These are phyloP conservation scores for Macrolepiota dolichaula DNA, from an alignment of 768 basidiomycete species.

Conservation along the genomic window DNA sequence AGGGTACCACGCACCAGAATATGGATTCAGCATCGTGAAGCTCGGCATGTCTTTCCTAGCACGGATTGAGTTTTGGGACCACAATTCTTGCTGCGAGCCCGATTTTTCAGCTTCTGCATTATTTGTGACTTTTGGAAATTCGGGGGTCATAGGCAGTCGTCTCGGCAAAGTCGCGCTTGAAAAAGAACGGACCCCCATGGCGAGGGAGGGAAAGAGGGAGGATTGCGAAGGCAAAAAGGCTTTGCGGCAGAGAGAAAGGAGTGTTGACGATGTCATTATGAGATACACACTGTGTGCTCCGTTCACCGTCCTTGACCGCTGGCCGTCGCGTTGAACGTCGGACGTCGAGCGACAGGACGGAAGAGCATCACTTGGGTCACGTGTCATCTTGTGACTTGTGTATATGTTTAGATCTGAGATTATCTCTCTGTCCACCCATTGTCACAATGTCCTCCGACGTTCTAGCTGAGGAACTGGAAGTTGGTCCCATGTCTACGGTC, in stretches of 20 bases:
- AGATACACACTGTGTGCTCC: neutral
- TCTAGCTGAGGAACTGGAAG: slow-evolving; percentile 90
- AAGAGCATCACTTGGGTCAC: slow-evolving; percentile 1
- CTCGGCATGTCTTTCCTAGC: slow-evolving; percentile 19
- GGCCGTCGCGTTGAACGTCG: no score
- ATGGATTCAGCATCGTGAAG: slow-evolving; percentile 43
- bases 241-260: slow-evolving; percentile 4
- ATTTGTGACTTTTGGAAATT: neutral
- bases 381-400: neutral
- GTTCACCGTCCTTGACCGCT: neutral
- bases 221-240: neutral
- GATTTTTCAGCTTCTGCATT: neutral
- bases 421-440: slow-evolving; percentile 3
- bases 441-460: slow-evolving; percentile 58
- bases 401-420: neutral
- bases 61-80: slow-evolving; percentile 30
- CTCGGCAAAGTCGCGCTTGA: neutral
- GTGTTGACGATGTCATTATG: slow-evolving; percentile 7
- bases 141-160: neutral
- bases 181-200: neutral
- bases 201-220: neutral
- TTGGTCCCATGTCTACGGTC: slow-evolving; percentile 25
- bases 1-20: slow-evolving; percentile 42
- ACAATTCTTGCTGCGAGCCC: slow-evolving; percentile 34
- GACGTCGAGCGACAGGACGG: neutral